A percentile compares a stretch with the other conserved stretches of the same genome.
Evolutionary conservation across 1,284 basidiomycete genomes (phyloP).

Genomic region (Porogramme epimiltina): DNA sequence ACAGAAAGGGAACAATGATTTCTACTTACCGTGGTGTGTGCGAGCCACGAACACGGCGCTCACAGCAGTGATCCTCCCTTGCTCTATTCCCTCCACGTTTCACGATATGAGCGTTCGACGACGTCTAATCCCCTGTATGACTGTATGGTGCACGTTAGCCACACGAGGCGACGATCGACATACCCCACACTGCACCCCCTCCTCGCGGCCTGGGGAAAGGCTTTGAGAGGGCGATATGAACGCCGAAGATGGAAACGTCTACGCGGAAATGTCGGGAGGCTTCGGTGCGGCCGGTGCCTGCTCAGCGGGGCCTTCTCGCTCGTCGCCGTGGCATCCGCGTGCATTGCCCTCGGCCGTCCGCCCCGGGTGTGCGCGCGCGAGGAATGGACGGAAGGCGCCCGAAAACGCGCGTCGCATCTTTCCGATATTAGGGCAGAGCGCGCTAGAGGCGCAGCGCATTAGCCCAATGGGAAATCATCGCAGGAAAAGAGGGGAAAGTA

Average conservation of each 20-base stretch:
- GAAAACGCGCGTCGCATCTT: neutral
- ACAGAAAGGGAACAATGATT: neutral
- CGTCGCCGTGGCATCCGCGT: conserved; percentile 11
- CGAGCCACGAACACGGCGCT: neutral
- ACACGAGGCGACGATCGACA: neutral
- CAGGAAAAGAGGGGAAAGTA: neutral
- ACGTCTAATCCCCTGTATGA: too few species aligned
- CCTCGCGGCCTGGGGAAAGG: neutral
- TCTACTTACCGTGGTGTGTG: neutral
- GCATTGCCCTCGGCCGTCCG: conserved; percentile 1
- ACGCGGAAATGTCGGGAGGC: conserved; percentile 7
- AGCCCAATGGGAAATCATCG: neutral
- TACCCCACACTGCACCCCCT: neutral
- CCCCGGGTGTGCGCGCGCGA: neutral
- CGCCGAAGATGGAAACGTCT: neutral
- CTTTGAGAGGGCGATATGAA: neutral
- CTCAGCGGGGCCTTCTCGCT: neutral
- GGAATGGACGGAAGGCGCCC: neutral
- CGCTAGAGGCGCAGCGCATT: neutral
- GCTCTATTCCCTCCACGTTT: too few species aligned
- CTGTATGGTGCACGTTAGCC: too few species aligned
- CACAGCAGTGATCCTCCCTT: too few species aligned
- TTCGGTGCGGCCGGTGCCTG: neutral
- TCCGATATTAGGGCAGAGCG: too few species aligned
- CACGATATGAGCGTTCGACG: too few species aligned